Base-by-base conservation (phyloP, 208 protist genomes). In the Leishmania mexicana region DNA sequence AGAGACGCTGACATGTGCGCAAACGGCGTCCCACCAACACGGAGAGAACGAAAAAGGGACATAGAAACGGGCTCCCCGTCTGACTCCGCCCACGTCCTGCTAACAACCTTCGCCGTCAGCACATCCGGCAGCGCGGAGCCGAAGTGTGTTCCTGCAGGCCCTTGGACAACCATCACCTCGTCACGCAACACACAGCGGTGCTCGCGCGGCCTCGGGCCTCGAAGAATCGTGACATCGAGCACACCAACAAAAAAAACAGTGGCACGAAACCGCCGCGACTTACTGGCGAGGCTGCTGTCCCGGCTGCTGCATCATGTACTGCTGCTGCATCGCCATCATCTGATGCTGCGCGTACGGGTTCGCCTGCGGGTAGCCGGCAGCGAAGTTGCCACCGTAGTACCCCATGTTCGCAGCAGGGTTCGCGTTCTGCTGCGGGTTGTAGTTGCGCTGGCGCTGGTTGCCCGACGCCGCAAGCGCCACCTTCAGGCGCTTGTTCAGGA, bases 401-500 rank as follows among this genome's bases (percentile, higher is more conserved):
- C 83, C 88, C 80, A 80, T 85, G 78, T 90, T 85, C 28, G 75
- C 80, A 74, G 64, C 75, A 47, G 42, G 74, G 75, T 76, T 85
- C 74, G 53, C 5, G 42, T 31, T 31, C 75, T 79, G 80, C 80
- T 73, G 80, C 49, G 75, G 68, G 79, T 83, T 84, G 76, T 88
- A 85, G 72, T 80, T 80, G 68, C 89, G 83, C 74, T 75, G 82
- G 40, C 89, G 90, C 84, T 94, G 93, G 82, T 96, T 92, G 64
- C 92, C 93, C 35, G 83, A 86, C 65, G 92, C 89, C 8, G 94
- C 94, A 40, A 95, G 86, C 60, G 92, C 94, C 45, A 97, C 94
- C 94, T 95, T 97, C 84, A 97, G 90, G 85, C 94, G 92, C 87
- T 97, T 97, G 89, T 94, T 97, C 81, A 95, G 88, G 79, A 97